Evolutionary conservation across 2,329 filamentous ascomycete genomes (phyloP).

Genomic region (Cercospora sojina): DNA sequence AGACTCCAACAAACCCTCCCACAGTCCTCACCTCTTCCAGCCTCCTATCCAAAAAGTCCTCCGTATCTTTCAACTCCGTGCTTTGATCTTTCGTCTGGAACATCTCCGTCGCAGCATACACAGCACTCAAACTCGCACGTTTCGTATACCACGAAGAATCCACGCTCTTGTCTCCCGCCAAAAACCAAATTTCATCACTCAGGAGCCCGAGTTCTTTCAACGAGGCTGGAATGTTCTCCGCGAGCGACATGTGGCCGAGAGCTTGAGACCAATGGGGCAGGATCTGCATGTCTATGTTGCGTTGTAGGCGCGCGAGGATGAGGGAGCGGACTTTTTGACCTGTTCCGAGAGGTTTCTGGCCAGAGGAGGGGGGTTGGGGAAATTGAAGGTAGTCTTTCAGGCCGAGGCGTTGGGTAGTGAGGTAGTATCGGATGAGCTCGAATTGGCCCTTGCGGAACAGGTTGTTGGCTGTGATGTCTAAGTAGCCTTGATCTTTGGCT

Average conservation of each 20-base stretch:
- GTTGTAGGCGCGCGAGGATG: constrained; percentile 73
- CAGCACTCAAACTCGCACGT: constrained; percentile 59
- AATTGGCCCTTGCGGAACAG: constrained; percentile 78
- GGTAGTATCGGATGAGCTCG: constrained; percentile 76
- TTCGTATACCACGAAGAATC: constrained; percentile 88
- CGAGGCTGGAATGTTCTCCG: constrained; percentile 71
- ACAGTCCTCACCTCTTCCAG: constrained; percentile 67
- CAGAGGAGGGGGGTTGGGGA: constrained; percentile 22
- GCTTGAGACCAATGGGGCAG: constrained; percentile 86
- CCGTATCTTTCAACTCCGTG: constrained; percentile 71
- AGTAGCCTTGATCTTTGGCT: constrained; percentile 79
- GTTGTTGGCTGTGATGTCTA: constrained; percentile 74
- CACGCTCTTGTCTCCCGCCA: constrained; percentile 77
- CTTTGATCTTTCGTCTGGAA: constrained; percentile 92
- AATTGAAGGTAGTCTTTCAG: constrained; percentile 54
- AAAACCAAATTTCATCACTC: constrained; percentile 88
- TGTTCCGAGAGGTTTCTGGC: constrained; percentile 35
- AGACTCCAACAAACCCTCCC: constrained; percentile 60
- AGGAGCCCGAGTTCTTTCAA: constrained; percentile 76
- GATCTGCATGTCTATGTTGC: constrained; percentile 62
- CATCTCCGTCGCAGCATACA: constrained; percentile 75
- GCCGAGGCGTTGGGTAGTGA: constrained; percentile 64
- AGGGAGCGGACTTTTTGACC: constrained; percentile 67
- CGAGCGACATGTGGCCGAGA: constrained; percentile 84
- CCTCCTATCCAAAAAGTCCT: constrained; percentile 73